Evolutionary conservation across 208 protist genomes (phyloP).

Genomic region (Trypanosoma platydactyli): DNA sequence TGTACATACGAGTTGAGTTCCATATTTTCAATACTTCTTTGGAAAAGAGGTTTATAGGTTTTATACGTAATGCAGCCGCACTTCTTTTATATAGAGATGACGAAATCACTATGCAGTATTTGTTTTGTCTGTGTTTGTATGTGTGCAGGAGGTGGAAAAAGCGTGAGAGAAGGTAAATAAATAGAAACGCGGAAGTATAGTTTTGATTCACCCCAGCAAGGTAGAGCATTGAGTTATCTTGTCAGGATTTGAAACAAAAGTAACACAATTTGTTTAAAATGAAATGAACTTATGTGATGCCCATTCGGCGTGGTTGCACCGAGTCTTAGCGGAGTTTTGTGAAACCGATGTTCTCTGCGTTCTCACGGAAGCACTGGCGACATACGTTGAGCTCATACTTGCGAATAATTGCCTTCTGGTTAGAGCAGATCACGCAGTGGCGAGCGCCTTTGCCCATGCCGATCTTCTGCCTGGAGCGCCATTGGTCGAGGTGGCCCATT

Average conservation of each 20-base stretch:
- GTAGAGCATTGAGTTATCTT: too few species aligned
- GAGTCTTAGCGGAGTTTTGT: conserved; percentile 82
- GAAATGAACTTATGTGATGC: not conserved
- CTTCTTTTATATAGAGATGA: not conserved
- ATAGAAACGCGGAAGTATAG: not conserved
- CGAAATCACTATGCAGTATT: not conserved
- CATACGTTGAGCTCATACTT: conserved; percentile 95
- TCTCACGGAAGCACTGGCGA: conserved; percentile 95
- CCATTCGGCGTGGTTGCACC: not conserved
- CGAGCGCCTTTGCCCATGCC: conserved; percentile 90
- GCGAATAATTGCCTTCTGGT: conserved; percentile 93
- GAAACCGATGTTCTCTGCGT: conserved; percentile 90
- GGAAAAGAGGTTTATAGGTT: too few species aligned
- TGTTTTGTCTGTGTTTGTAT: not conserved
- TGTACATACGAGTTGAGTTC: too few species aligned
- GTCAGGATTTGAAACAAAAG: too few species aligned
- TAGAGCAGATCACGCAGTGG: conserved; percentile 91
- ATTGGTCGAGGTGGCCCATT: conserved; percentile 93
- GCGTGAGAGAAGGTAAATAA: not conserved
- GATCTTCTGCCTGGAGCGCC: conserved; percentile 92
- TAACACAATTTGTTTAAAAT: too few species aligned
- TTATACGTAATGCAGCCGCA: too few species aligned
- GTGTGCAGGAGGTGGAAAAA: not conserved
- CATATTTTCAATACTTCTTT: too few species aligned
- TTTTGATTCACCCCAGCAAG: not conserved